Base-by-base conservation (phyloP, 2,329 filamentous ascomycete genomes). In the Cytospora leucostoma region DNA sequence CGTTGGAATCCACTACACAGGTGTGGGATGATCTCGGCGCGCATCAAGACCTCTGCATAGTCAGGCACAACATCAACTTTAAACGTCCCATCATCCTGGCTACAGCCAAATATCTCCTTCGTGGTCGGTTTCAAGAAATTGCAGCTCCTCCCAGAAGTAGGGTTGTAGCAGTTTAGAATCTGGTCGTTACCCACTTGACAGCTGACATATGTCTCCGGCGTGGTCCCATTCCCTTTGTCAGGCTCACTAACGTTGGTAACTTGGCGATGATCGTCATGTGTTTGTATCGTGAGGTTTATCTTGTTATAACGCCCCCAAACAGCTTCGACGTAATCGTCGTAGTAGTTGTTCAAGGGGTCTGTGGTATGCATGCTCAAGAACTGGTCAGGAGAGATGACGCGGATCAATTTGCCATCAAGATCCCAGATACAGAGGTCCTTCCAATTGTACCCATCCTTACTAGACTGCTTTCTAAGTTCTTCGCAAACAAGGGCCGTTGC, bases 101-200 rank as follows among this genome's bases (percentile, higher is more conserved):
- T 47, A 27, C 62, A 64, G 15, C 62, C 62, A 19, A 64, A 61
- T 17, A 62, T 53, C 44, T 64, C 58, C 10, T 19, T 12, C 7
- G 62, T 57, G 8, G 19, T 61, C 3, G 62, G 62, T 17, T 34
- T 61, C n/a, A 17, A 19, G n/a, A 64, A 64, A 19, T 12, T 32
- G 38, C 40, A 51, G 52, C 37, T 19, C 4, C n/a, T 32, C 13
- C 10, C 15, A 8, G 35, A 47, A 21, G 7, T 19, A 6, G 27
- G 15, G 32, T 7, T 6, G 7, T 34, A 56, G n/a, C 53, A 54
- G 2, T 57, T 35, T 11, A 40, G 10, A 7, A 52, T 4, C 17
- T 52, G 21, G 15, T 57, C 38, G 32, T 13, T 32, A 5, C 21
- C 27, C 17, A 62, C 53, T 7, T 32, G 49, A n/a, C 62, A 62